These are phyloP conservation scores for Endotrypanum monterogeii DNA, from an alignment of 208 protist species.

Conservation along the genomic window DNA sequence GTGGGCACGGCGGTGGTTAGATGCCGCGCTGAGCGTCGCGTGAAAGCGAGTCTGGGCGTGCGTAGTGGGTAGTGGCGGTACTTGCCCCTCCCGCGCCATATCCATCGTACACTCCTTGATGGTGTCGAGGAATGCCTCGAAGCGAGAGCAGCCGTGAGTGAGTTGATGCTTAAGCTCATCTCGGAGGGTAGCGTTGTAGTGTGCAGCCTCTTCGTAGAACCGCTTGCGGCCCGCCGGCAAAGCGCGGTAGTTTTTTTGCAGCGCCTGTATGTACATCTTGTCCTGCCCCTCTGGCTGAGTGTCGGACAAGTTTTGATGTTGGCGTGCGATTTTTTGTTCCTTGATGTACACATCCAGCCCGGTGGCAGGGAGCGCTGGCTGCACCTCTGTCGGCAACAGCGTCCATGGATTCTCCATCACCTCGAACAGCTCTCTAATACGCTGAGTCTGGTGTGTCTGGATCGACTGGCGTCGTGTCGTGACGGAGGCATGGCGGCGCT, in stretches of 20 bases:
- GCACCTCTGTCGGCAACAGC: conserved; percentile 49
- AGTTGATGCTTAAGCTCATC: conserved; percentile 62
- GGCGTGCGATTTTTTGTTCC: conserved; percentile 43
- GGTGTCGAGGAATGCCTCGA: conserved; percentile 64
- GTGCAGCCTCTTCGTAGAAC: conserved; percentile 70
- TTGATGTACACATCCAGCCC: conserved; percentile 80
- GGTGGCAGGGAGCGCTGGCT: conserved; percentile 60
- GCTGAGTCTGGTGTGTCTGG: conserved; percentile 44
- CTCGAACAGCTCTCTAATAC: conserved; percentile 68
- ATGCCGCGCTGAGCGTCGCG: background rate
- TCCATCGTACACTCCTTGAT: conserved; percentile 64
- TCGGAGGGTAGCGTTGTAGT: conserved; percentile 56
- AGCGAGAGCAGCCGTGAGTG: conserved; percentile 54
- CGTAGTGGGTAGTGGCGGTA: conserved; percentile 26
- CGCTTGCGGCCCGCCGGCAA: conserved; percentile 42
- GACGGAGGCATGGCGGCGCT: conserved; percentile 56
- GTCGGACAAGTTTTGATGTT: conserved; percentile 9
- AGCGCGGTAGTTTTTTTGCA: conserved; percentile 62
- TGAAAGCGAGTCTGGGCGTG: conserved; percentile 22
- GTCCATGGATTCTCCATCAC: conserved; percentile 75
- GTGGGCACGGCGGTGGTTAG: background rate
- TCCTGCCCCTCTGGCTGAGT: conserved; percentile 30
- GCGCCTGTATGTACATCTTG: conserved; percentile 64
- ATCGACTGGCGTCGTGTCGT: conserved; percentile 39
- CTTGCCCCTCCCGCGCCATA: conserved; percentile 42